Evolutionary conservation across 495 filamentous ascomycete species (phyloP).

Genomic region (Coniosporium apollinis): DNA sequence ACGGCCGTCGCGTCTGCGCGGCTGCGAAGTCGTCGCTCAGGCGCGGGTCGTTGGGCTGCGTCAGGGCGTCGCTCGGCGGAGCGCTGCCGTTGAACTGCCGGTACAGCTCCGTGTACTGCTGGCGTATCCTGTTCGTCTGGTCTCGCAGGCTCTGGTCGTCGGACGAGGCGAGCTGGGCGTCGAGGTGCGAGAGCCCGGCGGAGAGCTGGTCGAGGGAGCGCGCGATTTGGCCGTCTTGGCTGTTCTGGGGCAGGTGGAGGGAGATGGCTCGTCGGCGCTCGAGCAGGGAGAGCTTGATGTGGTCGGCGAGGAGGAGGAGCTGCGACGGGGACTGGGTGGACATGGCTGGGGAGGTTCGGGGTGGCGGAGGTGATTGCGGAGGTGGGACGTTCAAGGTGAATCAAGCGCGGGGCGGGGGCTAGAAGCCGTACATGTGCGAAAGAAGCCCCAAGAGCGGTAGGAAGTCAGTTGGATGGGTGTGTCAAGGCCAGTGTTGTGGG

Average conservation of each 20-base stretch:
- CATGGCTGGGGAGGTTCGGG: constrained; percentile 38
- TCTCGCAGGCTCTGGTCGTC: constrained; percentile 9
- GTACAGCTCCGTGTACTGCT: constrained; percentile 40
- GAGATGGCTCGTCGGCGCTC: constrained; percentile 76
- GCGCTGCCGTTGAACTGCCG: constrained; percentile 46
- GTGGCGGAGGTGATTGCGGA: constrained; percentile 3
- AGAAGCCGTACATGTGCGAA: no score
- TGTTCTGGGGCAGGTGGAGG: constrained; percentile 66
- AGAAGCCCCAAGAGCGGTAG: no score
- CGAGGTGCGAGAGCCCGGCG: constrained; percentile 62
- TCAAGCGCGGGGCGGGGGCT: background rate
- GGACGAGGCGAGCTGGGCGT: constrained; percentile 45
- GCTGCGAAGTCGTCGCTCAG: constrained; percentile 50
- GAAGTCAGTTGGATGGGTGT: no score
- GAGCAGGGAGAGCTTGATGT: constrained; percentile 63
- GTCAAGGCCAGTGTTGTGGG: no score
- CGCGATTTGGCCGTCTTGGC: constrained; percentile 79
- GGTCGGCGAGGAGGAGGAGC: constrained; percentile 58
- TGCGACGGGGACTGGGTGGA: constrained; percentile 34
- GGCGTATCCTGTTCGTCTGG: constrained; percentile 23
- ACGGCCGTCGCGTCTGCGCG: constrained; percentile 29
- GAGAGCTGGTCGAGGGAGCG: constrained; percentile 72
- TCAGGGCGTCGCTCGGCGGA: constrained; percentile 28
- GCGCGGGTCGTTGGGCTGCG: constrained; percentile 48
- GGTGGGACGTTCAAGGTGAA: background rate